A percentile compares a stretch with the other conserved stretches of the same genome.
These are phyloP conservation scores for Aspergillus oerlinghausenensis DNA, from an alignment of 2,329 filamentous ascomycete species.

Conservation along the genomic window DNA sequence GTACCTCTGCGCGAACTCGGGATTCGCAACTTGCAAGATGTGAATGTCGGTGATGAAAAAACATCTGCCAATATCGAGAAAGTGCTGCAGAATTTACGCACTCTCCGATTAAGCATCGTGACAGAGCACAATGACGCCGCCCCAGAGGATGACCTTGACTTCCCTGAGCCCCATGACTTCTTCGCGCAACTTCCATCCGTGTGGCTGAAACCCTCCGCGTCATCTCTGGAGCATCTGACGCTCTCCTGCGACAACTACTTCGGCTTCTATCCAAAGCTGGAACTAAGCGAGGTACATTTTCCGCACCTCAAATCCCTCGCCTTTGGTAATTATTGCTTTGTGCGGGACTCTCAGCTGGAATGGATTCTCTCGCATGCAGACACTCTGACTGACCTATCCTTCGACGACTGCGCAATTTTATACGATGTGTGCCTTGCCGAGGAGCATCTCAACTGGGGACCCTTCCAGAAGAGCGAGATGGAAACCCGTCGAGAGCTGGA, in stretches of 20 bases:
- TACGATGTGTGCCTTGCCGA: constrained; percentile 2
- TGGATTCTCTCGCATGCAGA: constrained; percentile 41
- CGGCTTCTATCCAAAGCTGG: constrained; percentile 39
- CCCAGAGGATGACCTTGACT: background rate
- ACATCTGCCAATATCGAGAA: background rate
- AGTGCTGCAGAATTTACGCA: background rate
- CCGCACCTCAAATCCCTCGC: constrained; percentile 38
- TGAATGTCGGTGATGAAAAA: background rate
- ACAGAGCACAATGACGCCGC: background rate
- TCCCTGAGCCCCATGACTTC: background rate
- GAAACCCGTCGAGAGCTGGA: background rate
- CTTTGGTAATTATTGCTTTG: constrained; percentile 41
- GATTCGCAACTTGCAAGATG: background rate
- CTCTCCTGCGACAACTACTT: constrained; percentile 37
- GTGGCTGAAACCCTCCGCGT: constrained; percentile 6
- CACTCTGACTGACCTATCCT: constrained; percentile 39
- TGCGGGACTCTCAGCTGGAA: constrained; percentile 44
- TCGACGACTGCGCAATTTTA: constrained; percentile 43
- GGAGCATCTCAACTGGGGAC: constrained; percentile 32
- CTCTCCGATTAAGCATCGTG: background rate
- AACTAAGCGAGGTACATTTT: constrained; percentile 33
- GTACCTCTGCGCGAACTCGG: background rate
- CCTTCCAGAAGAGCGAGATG: constrained; percentile 21
- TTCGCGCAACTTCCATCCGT: background rate
- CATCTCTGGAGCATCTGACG: constrained; percentile 32